A percentile compares a stretch with the other conserved stretches of the same genome.
Evolutionary conservation across 768 basidiomycete genomes (phyloP).

Genomic region (Termitomyces sp.): DNA sequence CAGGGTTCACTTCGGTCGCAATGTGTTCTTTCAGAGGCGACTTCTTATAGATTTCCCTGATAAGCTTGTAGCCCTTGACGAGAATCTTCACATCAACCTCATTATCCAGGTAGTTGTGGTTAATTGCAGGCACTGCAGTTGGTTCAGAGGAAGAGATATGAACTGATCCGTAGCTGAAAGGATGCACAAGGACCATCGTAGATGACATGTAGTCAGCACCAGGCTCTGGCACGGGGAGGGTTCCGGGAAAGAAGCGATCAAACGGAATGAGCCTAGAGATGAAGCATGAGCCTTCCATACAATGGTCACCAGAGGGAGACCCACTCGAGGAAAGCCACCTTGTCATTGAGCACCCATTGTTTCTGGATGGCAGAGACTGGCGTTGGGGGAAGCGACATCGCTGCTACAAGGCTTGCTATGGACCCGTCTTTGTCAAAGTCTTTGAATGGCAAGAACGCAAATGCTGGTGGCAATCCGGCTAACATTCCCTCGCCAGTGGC

Average conservation of each 20-base stretch:
- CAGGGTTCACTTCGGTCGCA: conserved; percentile 1
- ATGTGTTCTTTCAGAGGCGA: conserved; percentile 3
- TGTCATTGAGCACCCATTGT: background rate
- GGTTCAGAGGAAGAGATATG: conserved; percentile 24
- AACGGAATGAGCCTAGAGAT: background rate
- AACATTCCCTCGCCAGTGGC: background rate
- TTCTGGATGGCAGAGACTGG: background rate
- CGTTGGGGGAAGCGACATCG: background rate
- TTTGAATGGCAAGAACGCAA: conserved; percentile 3
- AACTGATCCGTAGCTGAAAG: conserved; percentile 40
- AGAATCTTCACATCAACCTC: conserved; percentile 24
- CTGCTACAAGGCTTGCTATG: background rate
- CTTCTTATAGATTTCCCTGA: conserved; percentile 14
- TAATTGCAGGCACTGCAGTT: conserved; percentile 16
- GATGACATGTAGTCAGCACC: conserved; percentile 24
- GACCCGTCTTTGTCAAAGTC: background rate
- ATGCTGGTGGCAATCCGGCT: background rate
- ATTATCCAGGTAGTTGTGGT: conserved; percentile 19
- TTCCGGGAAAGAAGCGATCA: conserved; percentile 1
- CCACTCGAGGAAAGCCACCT: conserved; percentile 8
- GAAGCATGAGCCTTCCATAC: background rate
- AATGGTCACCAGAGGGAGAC: background rate
- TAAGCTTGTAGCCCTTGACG: conserved; percentile 20
- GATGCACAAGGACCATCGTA: conserved; percentile 21
- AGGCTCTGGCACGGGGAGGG: conserved; percentile 1